Evolutionary conservation across 2,329 filamentous ascomycete species (phyloP).

Genomic region (Arthroderma sp.): DNA sequence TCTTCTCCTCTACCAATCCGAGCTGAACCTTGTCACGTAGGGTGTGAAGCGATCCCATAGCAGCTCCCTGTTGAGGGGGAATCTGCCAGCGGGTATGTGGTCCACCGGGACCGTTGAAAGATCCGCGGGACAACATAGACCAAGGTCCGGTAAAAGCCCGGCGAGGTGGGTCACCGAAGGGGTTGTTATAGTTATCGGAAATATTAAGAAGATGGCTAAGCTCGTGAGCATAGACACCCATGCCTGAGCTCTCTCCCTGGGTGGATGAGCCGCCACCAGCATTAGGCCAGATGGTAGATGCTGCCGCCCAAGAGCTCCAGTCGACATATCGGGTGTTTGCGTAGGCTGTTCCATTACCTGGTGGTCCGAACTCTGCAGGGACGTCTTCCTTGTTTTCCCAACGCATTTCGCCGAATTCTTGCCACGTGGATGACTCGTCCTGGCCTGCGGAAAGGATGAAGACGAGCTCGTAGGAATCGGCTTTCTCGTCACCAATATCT

Average conservation of each 20-base stretch:
- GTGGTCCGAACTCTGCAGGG: conserved; percentile 8
- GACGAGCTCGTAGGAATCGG: conserved; percentile 10
- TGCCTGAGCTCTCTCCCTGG: conserved; percentile 11
- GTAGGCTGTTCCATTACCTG: conserved; percentile 5
- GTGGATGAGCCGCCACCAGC: conserved; percentile 10
- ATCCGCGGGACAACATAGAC: conserved; percentile 12
- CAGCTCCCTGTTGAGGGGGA: conserved; percentile 7
- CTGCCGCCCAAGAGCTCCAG: conserved; percentile 12
- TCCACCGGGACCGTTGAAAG: conserved; percentile 11
- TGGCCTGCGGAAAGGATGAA: conserved; percentile 12
- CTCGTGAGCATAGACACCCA: conserved; percentile 11
- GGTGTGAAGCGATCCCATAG: conserved; percentile 11
- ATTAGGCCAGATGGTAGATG: conserved; percentile 12
- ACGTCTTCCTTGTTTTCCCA: conserved; percentile 9
- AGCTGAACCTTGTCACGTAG: conserved; percentile 10
- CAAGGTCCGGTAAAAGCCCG: conserved; percentile 10
- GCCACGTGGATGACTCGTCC: conserved; percentile 12
- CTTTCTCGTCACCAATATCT: conserved; percentile 9
- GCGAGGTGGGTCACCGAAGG: conserved; percentile 7
- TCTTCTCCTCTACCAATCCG: conserved; percentile 4
- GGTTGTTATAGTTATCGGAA: conserved; percentile 12
- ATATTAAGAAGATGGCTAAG: conserved; percentile 12
- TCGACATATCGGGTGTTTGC: conserved; percentile 10
- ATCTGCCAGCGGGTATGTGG: conserved; percentile 11
- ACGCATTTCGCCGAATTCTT: conserved; percentile 12